Conservation (phyloP, 352 stramenopile species). For the Globisporangium nagaii region DNA sequence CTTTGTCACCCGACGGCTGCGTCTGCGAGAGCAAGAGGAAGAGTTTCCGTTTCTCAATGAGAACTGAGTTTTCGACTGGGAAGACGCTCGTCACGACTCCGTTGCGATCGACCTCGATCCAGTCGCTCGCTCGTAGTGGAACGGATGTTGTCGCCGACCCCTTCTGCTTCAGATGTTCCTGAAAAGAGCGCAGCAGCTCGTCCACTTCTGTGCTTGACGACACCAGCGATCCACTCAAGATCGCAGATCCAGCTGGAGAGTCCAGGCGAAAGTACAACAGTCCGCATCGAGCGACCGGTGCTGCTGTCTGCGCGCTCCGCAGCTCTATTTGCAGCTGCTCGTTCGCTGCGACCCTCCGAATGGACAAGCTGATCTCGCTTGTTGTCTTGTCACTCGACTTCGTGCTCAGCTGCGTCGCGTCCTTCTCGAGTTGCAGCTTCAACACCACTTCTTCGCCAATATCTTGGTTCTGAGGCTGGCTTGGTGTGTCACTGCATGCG, state of each 20-base stretch:
- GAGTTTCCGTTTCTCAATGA: not conserved
- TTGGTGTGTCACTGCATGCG: not conserved
- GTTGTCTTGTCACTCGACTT: not conserved
- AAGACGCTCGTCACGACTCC: not conserved
- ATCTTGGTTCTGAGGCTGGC: not conserved
- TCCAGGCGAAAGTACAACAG: slow-evolving; percentile 3
- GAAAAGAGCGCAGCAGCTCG: not conserved
- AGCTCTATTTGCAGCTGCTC: not conserved
- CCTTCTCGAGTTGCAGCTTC: slow-evolving; percentile 1
- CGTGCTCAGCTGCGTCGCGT: not conserved
- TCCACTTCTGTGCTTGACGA: not conserved
- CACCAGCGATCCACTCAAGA: not conserved
- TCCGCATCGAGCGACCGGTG: not conserved
- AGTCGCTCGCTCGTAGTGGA: not conserved
- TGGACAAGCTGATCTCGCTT: not conserved
- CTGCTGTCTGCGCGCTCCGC: not conserved
- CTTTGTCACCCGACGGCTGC: not conserved
- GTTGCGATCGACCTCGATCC: not conserved
- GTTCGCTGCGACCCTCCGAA: not conserved
- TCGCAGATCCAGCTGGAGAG: not conserved
- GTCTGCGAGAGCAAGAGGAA: not conserved
- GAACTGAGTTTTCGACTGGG: not conserved
- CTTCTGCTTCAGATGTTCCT: not conserved
- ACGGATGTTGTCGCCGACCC: not conserved
- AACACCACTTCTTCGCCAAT: not conserved